A percentile compares a stretch with the other conserved stretches of the same genome.
Conservation (phyloP, 768 basidiomycete genomes). For the Termitomyces sp. region DNA sequence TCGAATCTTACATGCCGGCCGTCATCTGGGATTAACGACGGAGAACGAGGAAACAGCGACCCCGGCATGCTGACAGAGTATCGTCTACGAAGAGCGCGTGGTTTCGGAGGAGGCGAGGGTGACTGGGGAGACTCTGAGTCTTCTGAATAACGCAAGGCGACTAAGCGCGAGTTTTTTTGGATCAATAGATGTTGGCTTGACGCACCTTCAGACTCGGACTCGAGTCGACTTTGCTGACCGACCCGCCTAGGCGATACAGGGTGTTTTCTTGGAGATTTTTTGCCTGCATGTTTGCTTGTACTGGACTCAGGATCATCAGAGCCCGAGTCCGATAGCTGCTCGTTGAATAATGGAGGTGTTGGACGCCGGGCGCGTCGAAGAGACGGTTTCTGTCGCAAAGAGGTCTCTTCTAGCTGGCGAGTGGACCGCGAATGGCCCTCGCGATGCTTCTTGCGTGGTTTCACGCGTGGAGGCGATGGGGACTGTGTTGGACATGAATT, state of each 20-base stretch:
- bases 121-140: slow-evolving; percentile 18
- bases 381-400: background rate
- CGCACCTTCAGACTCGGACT: slow-evolving; percentile 7
- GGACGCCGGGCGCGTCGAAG: slow-evolving; percentile 7
- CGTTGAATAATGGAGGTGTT: slow-evolving; percentile 3
- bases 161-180: background rate
- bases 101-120: slow-evolving; percentile 29
- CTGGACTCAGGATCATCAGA: background rate
- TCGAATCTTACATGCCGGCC: slow-evolving; percentile 41
- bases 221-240: background rate
- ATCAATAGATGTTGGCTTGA: background rate
- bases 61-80: slow-evolving; percentile 72
- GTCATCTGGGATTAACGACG: slow-evolving; percentile 50
- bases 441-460: slow-evolving; percentile 3
- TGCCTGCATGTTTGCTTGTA: background rate
- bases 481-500: background rate
- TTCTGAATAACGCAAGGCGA: slow-evolving; percentile 14
- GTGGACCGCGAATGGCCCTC: background rate
- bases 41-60: slow-evolving; percentile 70
- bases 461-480: slow-evolving; percentile 1
- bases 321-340: background rate
- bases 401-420: background rate
- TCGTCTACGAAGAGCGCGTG: slow-evolving; percentile 32
- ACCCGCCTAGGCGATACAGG: background rate
- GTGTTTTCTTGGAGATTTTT: background rate